A percentile compares a stretch with the other conserved stretches of the same genome.
Conservation (phyloP, 2,329 filamentous ascomycete species). For the Sphaerostilbella broomeana region DNA sequence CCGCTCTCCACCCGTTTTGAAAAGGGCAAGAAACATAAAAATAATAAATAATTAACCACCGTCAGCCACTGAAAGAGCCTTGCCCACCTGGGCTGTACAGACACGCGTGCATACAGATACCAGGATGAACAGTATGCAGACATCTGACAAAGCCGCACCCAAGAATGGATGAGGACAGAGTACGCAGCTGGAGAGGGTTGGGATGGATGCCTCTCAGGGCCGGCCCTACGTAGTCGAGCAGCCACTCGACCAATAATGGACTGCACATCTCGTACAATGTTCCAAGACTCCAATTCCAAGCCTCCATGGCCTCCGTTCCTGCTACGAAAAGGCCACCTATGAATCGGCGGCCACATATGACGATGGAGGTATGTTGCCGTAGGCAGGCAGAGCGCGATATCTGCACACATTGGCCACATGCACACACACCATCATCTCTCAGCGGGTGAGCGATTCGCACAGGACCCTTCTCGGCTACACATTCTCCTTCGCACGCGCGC, state of each 20-base stretch:
- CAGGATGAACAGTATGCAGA: no score
- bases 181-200: no score
- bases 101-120: no score
- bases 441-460: no score
- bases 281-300: constrained; percentile 5
- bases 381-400: constrained; percentile 4
- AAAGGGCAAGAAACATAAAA: background rate
- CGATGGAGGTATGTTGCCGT: background rate
- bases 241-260: constrained; percentile 3
- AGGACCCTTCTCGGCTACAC: no score
- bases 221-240: no score
- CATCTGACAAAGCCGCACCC: constrained; percentile 3
- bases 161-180: background rate
- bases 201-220: constrained; percentile 11
- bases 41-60: background rate
- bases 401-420: constrained; percentile 2
- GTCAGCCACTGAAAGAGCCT: no score
- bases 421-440: background rate
- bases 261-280: background rate
- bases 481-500: no score
- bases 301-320: constrained; percentile 7
- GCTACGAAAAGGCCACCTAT: constrained; percentile 8
- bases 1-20: constrained; percentile 14
- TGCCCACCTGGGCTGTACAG: no score
- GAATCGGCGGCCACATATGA: background rate